Percentiles rank a stretch among this genome's conserved stretches.
These are phyloP conservation scores for Malus orientalis DNA, from an alignment of 306 rosid species.

Conservation along the genomic window DNA sequence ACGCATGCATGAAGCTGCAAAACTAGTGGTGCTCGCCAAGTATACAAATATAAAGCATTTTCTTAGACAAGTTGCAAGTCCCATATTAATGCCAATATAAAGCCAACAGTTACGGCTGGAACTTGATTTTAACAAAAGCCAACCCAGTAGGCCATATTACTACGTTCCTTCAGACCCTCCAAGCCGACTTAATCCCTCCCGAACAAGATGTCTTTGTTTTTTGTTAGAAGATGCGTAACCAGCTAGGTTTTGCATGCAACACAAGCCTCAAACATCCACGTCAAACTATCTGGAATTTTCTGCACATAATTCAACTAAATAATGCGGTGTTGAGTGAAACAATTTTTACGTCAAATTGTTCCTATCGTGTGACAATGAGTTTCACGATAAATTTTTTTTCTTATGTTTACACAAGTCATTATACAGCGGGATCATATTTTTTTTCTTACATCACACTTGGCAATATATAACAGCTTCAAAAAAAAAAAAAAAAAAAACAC, in stretches of 20 bases:
- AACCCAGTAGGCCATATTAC: neutral
- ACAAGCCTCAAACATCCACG: slow-evolving; percentile 15
- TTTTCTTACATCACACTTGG: neutral
- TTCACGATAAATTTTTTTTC: no score
- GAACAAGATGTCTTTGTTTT: neutral
- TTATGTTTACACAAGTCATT: no score
- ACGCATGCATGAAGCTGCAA: no score
- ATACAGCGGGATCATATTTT: no score
- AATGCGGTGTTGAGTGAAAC: neutral
- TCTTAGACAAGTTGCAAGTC: neutral
- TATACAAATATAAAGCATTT: neutral
- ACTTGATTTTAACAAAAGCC: neutral
- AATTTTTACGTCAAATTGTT: no score
- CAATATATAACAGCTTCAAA: no score
- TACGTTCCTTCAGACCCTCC: no score
- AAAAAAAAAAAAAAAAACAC: no score
- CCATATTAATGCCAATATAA: neutral
- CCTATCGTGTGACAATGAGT: no score
- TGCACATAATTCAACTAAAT: neutral
- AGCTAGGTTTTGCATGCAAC: neutral
- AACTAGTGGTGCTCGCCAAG: neutral
- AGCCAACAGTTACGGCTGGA: neutral
- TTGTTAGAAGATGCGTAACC: neutral
- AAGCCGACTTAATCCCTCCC: no score
- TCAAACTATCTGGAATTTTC: neutral